Percentiles rank a stretch among this genome's conserved stretches.
Conservation (phyloP, 441 rosid species). For the Aquilaria agallochum region DNA sequence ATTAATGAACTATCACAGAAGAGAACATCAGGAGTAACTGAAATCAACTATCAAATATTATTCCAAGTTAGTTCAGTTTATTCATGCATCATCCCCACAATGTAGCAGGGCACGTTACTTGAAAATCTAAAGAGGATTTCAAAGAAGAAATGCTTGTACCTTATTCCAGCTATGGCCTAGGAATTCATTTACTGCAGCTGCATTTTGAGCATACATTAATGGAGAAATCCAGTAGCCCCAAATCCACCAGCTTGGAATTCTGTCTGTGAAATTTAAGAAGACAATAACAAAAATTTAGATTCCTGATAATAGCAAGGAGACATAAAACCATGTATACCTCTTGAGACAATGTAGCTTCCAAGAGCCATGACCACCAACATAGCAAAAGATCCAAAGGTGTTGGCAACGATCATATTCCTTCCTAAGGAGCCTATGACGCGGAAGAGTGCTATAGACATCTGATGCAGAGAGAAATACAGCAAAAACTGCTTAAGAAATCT, state of each 20-base stretch:
- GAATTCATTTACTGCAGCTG: slow-evolving; percentile 94
- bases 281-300: slow-evolving; percentile 2
- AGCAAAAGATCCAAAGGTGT: slow-evolving; percentile 96
- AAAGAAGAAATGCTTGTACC: slow-evolving; percentile 36
- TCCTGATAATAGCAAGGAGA: not conserved
- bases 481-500: slow-evolving; percentile 81
- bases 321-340: slow-evolving; percentile 44
- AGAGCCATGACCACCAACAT: slow-evolving; percentile 97
- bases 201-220: slow-evolving; percentile 93
- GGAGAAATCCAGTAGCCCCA: slow-evolving; percentile 99
- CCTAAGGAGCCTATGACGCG: slow-evolving; percentile 97
- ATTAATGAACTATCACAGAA: too few relatives aligned
- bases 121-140: too few relatives aligned
- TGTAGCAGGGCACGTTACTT: too few relatives aligned
- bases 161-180: slow-evolving; percentile 89
- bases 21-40: too few relatives aligned
- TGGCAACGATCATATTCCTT: slow-evolving; percentile 90
- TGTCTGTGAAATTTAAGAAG: slow-evolving; percentile 45
- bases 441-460: slow-evolving; percentile 85
- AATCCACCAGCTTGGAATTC: slow-evolving; percentile 91
- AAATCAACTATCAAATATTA: too few relatives aligned
- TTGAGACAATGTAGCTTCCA: slow-evolving; percentile 87
- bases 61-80: too few relatives aligned
- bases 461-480: slow-evolving; percentile 85
- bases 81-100: too few relatives aligned